phyloP scores from a whole-genome alignment of 2,329 filamentous ascomycete genomes.

The Aspergillus neoniger region DNA sequence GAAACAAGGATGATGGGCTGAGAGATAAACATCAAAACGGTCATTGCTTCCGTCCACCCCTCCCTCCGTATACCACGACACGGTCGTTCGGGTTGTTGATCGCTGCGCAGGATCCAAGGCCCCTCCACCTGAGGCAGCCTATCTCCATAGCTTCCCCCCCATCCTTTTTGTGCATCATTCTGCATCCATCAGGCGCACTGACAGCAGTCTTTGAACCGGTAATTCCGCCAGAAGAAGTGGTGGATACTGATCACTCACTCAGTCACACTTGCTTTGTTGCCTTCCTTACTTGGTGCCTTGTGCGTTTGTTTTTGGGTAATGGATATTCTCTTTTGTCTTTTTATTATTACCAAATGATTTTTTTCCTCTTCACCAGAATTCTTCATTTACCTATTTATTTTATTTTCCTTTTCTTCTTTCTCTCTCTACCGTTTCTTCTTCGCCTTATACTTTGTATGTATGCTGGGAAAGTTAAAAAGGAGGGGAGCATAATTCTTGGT shows the following conservation, averaged over 20 bases:
- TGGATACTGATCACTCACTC: neutral
- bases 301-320: slow-evolving; percentile 1
- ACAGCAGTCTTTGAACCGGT: slow-evolving; percentile 14
- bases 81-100: slow-evolving; percentile 7
- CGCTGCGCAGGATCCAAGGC: slow-evolving; percentile 11
- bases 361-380: too few species aligned
- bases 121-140: slow-evolving; percentile 16
- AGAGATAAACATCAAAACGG: neutral
- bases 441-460: neutral
- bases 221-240: slow-evolving; percentile 9
- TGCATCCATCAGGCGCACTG: slow-evolving; percentile 21
- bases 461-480: neutral
- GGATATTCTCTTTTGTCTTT: neutral
- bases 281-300: neutral
- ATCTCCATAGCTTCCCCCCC: slow-evolving; percentile 21
- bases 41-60: neutral
- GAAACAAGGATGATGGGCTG: too few species aligned
- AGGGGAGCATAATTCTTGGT: neutral
- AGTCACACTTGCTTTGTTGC: too few species aligned
- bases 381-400: neutral
- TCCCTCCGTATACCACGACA: neutral
- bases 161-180: slow-evolving; percentile 19
- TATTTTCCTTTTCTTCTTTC: neutral
- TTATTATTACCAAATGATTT: neutral
- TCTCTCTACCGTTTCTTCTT: neutral